Evolutionary conservation across 176 grass and related monocot species (phyloP).

Genomic region (Echinochloa phyllopogon): DNA sequence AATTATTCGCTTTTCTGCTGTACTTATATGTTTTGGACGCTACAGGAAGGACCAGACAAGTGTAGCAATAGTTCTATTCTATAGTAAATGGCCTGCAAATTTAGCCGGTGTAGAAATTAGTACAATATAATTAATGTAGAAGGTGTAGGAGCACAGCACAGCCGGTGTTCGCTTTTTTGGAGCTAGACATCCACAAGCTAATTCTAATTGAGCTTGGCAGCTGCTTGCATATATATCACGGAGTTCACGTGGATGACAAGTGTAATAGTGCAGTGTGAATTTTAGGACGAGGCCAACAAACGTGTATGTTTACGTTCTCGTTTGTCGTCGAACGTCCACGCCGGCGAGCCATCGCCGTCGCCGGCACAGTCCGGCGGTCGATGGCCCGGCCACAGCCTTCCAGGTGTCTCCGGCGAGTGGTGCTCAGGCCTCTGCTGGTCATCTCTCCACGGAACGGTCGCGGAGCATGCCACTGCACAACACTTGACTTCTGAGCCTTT

Average conservation of each 20-base stretch:
- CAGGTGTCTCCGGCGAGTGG: neutral
- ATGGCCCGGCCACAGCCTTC: neutral
- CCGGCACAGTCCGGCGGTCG: no score
- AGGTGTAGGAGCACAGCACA: no score
- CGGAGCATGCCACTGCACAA: neutral
- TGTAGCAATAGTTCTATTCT: no score
- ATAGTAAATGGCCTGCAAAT: no score
- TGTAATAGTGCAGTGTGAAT: neutral
- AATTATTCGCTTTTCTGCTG: neutral
- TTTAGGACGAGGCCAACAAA: neutral
- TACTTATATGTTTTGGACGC: neutral
- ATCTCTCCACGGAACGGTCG: neutral
- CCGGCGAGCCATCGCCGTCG: no score
- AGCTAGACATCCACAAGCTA: no score
- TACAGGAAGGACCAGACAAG: neutral
- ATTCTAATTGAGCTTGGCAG: no score
- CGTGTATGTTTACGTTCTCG: no score
- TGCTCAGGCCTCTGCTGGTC: neutral
- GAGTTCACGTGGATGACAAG: neutral
- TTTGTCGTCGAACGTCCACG: neutral
- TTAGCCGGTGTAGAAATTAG: no score
- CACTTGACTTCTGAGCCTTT: neutral
- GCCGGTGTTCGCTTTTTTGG: no score
- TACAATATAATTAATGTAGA: no score
- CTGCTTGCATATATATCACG: neutral